Percentiles rank a stretch among this genome's conserved stretches.
These are phyloP conservation scores for Podospora tetraspora DNA, from an alignment of 495 filamentous ascomycete genomes.

Conservation along the genomic window DNA sequence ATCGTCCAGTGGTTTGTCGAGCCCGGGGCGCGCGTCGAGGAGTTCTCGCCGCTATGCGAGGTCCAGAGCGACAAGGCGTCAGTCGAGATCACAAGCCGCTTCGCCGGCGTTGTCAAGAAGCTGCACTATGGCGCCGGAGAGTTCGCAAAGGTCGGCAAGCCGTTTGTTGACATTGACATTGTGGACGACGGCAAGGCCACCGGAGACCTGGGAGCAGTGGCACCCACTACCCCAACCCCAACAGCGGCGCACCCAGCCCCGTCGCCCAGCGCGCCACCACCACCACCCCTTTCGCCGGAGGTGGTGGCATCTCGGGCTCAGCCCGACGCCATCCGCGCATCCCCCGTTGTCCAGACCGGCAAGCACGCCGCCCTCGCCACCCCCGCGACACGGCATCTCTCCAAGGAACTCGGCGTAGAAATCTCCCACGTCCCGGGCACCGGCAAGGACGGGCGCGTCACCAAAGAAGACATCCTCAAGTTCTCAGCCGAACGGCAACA, in stretches of 20 bases:
- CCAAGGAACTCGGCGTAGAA: slow-evolving; percentile 68
- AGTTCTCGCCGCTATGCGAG: slow-evolving; percentile 96
- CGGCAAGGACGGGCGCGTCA: slow-evolving; percentile 84
- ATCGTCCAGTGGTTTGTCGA: slow-evolving; percentile 99
- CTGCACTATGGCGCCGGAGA: slow-evolving; percentile 93
- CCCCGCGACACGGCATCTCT: slow-evolving; percentile 84
- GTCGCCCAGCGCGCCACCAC: slow-evolving; percentile 1
- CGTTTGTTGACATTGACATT: slow-evolving; percentile 74
- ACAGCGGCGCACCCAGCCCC: background rate
- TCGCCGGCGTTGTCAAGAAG: slow-evolving; percentile 93
- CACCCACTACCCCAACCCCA: slow-evolving; percentile 27
- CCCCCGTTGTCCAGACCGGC: slow-evolving; percentile 24
- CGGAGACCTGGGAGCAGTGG: slow-evolving; percentile 42
- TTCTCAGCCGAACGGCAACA: slow-evolving; percentile 48
- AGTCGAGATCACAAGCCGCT: slow-evolving; percentile 96
- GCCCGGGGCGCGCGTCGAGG: slow-evolving; percentile 89
- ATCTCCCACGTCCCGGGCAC: slow-evolving; percentile 76
- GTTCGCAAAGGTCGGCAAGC: slow-evolving; percentile 88
- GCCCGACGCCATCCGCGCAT: background rate
- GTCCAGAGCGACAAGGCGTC: slow-evolving; percentile 98
- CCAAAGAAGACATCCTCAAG: slow-evolving; percentile 89
- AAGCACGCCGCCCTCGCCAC: slow-evolving; percentile 73
- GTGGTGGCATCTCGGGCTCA: background rate
- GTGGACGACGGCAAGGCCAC: slow-evolving; percentile 42
- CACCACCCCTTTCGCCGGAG: slow-evolving; percentile 8